Conservation (phyloP, 208 protist genomes). For the Acanthamoeba divionensis region DNA sequence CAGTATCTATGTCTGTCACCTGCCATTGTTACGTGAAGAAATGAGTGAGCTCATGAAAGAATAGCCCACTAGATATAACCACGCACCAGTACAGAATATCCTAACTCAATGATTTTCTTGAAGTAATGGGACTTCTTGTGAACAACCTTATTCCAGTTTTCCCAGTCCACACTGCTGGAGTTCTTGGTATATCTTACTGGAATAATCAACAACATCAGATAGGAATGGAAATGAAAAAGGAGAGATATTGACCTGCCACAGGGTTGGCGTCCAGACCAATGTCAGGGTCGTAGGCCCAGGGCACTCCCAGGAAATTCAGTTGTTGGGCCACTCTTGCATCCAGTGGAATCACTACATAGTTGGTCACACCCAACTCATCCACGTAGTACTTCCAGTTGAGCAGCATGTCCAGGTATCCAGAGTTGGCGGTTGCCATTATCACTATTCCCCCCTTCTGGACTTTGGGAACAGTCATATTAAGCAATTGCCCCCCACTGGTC, state of each 20-base stretch:
- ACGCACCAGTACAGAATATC: background rate
- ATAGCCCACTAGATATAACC: too few species aligned
- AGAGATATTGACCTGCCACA: too few species aligned
- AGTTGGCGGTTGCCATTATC: background rate
- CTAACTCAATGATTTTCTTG: background rate
- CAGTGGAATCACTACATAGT: background rate
- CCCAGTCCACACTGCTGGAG: background rate
- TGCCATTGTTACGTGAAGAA: background rate
- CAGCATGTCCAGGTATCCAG: background rate
- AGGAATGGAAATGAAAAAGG: background rate
- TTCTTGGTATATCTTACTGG: background rate
- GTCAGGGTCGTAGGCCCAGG: background rate
- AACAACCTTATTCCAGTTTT: background rate
- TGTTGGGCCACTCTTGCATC: background rate
- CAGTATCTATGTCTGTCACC: background rate
- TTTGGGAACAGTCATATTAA: too few species aligned
- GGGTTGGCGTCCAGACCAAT: background rate
- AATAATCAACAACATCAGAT: background rate
- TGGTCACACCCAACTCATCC: background rate
- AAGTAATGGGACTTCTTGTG: slow-evolving; percentile 6
- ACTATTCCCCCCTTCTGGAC: background rate
- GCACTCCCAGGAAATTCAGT: background rate
- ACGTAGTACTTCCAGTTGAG: background rate
- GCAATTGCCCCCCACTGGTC: too few species aligned
- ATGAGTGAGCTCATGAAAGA: too few species aligned